These are phyloP conservation scores for Globisporangium barbulae DNA, from an alignment of 352 stramenopile species.

Conservation along the genomic window DNA sequence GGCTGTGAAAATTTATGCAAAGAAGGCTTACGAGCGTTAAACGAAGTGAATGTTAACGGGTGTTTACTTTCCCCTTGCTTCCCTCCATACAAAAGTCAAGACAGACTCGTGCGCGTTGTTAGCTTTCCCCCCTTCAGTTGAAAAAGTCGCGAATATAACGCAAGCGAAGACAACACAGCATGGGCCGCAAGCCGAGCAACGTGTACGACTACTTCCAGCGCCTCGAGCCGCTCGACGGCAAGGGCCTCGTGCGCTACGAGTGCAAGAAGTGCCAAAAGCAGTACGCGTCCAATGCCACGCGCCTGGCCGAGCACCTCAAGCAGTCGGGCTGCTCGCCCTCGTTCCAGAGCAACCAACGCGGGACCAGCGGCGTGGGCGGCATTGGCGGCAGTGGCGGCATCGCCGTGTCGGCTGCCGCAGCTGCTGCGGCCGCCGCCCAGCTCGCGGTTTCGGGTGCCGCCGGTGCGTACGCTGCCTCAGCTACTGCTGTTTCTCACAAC, in stretches of 20 bases:
- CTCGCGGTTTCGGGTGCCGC: conserved; percentile 27
- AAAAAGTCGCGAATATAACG: conserved; percentile 4
- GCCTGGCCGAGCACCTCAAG: conserved; percentile 73
- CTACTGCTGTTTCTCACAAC: conserved; percentile 20
- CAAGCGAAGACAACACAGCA: conserved; percentile 8
- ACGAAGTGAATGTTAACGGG: too few relatives aligned
- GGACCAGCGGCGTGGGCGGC: conserved; percentile 12
- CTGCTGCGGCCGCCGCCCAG: conserved; percentile 21
- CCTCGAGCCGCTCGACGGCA: conserved; percentile 61
- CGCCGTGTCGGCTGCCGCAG: conserved; percentile 19
- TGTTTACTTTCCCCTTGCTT: too few relatives aligned
- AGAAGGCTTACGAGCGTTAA: too few relatives aligned
- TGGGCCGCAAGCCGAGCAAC: conserved; percentile 84
- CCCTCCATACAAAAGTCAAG: too few relatives aligned
- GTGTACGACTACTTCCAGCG: conserved; percentile 85
- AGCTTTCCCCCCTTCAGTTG: not conserved
- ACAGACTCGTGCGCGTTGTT: not conserved
- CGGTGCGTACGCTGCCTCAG: conserved; percentile 21
- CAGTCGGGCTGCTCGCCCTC: conserved; percentile 62
- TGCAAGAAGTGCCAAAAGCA: conserved; percentile 89
- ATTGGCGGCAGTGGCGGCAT: conserved; percentile 9
- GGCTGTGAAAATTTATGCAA: too few relatives aligned
- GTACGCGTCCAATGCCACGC: conserved; percentile 83
- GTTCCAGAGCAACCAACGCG: conserved; percentile 83
- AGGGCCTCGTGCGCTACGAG: conserved; percentile 79